Evolutionary conservation across 2,329 filamentous ascomycete species (phyloP).

Genomic region (Xylariomycetidae sp.): DNA sequence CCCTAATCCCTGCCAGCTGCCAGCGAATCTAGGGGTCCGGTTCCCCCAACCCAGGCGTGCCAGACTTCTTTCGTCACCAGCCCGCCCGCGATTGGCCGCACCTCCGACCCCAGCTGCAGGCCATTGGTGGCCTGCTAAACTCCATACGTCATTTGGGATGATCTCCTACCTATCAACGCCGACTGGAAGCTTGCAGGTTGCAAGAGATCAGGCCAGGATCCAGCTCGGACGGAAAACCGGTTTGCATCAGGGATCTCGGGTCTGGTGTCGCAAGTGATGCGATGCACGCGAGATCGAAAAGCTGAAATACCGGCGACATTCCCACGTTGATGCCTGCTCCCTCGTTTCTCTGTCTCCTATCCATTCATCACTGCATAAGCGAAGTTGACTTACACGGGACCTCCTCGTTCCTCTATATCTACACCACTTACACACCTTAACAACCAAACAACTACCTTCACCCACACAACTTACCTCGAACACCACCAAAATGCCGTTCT

Average conservation of each 20-base stretch:
- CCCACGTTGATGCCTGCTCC: conserved; percentile 1
- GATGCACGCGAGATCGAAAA: conserved; percentile 9
- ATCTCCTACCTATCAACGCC: no score
- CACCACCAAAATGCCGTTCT: conserved; percentile 23
- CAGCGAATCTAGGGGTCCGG: conserved; percentile 8
- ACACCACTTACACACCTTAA: background rate
- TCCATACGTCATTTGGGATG: conserved; percentile 21
- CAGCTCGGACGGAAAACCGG: conserved; percentile 21
- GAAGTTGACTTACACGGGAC: background rate
- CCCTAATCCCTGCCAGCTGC: conserved; percentile 5
- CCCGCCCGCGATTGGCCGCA: conserved; percentile 15
- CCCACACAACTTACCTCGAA: conserved; percentile 1
- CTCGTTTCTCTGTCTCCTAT: conserved; percentile 1
- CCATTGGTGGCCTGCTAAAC: conserved; percentile 16
- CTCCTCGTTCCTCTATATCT: background rate
- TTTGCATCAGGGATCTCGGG: conserved; percentile 13
- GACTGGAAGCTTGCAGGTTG: no score
- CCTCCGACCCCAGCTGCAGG: background rate
- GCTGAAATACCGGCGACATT: conserved; percentile 15
- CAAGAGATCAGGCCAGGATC: no score
- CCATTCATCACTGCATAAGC: background rate
- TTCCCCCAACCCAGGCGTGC: no score
- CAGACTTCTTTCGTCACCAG: conserved; percentile 16
- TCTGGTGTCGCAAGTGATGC: conserved; percentile 8
- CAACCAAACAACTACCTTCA: background rate